Base-by-base conservation (phyloP, 2,329 filamentous ascomycete species). In the Geoglossum cookeanum region DNA sequence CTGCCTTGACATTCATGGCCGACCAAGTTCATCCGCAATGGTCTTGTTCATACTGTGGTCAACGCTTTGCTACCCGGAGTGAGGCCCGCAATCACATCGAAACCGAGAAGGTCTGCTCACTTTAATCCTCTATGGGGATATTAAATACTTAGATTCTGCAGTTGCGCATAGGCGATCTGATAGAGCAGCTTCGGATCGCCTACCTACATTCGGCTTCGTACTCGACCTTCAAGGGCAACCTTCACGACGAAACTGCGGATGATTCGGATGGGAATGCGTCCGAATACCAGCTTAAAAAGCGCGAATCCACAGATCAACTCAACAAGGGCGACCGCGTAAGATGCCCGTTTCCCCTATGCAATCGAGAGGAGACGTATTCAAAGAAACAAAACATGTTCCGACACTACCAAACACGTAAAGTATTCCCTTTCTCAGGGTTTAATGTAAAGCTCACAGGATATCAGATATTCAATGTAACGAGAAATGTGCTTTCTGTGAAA, bases 41-140 rank as follows among this genome's bases (percentile, higher is more conserved):
- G 48, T 51, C 48, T 51, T 51, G 48, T 51, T 5, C 48, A n/a
- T 51, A 51, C 48, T 51, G 48, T 51, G 48, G 48, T 51, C 48
- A 51, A 51, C 30, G 27, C 17, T 51, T 51, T 51, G 27, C 48
- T 5, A 51, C 48, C 32, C n/a, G 32, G 27, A 33, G 32, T 8
- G 48, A 33, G 48, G 32, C 32, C 32, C 27, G 48, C 27, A 51
- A 51, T 51, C 27, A 51, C 48, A 32, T 51, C 15, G 48, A 51
- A 51, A 32, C 27, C 27, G 48, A 51, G 27, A 51, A 29, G 32
- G 48, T 51, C 27, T 32, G 48, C 27, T 51, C 27, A 4, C 48
- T 51, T 51, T 51, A 51, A n/a, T 51, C 48, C 32, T 51, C 48
- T 51, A 51, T 17, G 7, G 13, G 4, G 48, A 32, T 6, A 51